Percentiles rank a stretch among this genome's conserved stretches.
Conservation (phyloP, 108 stramenopile species). For the Epipyxis sp. region DNA sequence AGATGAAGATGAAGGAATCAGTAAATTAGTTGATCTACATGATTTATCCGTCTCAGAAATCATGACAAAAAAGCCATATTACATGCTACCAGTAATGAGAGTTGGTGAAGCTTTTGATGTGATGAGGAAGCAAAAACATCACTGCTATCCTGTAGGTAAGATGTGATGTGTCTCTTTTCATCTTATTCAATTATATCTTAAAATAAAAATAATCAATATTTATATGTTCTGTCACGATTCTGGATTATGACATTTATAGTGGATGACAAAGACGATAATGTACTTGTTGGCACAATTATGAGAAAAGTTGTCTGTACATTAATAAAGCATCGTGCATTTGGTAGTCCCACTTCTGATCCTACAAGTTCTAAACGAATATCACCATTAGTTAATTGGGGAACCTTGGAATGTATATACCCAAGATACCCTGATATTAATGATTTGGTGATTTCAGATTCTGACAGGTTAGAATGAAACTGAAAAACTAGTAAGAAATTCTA, state of each 20-base stretch:
- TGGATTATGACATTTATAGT: too few relatives aligned
- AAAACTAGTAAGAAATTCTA: too few relatives aligned
- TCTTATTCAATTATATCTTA: not conserved
- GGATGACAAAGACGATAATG: conserved; percentile 74
- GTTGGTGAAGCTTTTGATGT: conserved; percentile 52
- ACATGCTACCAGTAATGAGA: conserved; percentile 36
- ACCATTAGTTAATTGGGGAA: conserved; percentile 85
- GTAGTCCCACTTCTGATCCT: not conserved
- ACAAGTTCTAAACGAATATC: conserved; percentile 58
- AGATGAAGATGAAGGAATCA: conserved; percentile 74
- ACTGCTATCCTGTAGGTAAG: not conserved
- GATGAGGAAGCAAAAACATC: conserved; percentile 56
- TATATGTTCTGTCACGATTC: too few relatives aligned
- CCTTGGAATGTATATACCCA: conserved; percentile 87
- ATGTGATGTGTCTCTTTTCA: not conserved
- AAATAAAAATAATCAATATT: too few relatives aligned
- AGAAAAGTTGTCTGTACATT: conserved; percentile 74
- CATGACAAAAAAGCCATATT: conserved; percentile 51
- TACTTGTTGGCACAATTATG: conserved; percentile 77
- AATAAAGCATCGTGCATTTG: conserved; percentile 16
- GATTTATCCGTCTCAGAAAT: conserved; percentile 50
- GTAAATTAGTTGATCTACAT: conserved; percentile 55
- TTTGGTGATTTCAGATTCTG: conserved; percentile 67
- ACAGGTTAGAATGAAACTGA: too few relatives aligned
- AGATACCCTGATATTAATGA: conserved; percentile 82